Evolutionary conservation across 257 asterid genomes (phyloP), one percentile per base, ranked within the genome.

Genomic region (Solanum lycopersicoides): DNA sequence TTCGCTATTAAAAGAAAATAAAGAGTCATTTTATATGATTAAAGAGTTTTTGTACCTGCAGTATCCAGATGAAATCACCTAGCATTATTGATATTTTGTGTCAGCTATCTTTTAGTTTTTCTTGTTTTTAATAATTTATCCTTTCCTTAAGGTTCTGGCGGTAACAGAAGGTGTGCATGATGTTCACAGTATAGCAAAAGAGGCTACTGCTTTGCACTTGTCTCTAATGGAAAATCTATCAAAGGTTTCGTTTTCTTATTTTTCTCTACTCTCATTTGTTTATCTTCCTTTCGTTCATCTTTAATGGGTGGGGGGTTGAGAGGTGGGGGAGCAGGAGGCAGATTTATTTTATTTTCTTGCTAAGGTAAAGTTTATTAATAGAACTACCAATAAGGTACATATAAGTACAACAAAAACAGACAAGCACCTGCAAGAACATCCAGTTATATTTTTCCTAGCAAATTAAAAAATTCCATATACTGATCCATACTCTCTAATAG

Each of bases 161-260:
- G 95, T 97, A 92, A 97, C 99, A 85, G 99, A 94, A 93, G 99
- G 93, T 89, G 91, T 97, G 87, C 98, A 93, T 80, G 99, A 97
- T 90, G 95, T 96, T 90, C 97, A 95, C 92, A 90, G 93, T 88
- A 90, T 95, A 94, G 99, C 98, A 59, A 96, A 95, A 89, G 99
- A 97, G 92, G 99, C 99, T 90, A 92, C 98, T 77, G 92, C 92
- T 4, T 93, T 96, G 85, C 99, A 97, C 93, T 87, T 89, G 76
- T 95, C 97, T 90, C 94, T 97, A 45, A 93, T 92, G 96, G 95
- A 90, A 89, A 91, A 95, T 90, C 98, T 97, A 90, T 92, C 99
- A 4, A 96, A 96, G 99, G 99, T 97, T 68, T 68, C 69, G 30
- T 86, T 71, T 88, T 86, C 73, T 41, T 76, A 44, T 86, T 41